Evolutionary conservation across 176 grass and related monocot genomes (phyloP).

Genomic region (Olyra latifolia): DNA sequence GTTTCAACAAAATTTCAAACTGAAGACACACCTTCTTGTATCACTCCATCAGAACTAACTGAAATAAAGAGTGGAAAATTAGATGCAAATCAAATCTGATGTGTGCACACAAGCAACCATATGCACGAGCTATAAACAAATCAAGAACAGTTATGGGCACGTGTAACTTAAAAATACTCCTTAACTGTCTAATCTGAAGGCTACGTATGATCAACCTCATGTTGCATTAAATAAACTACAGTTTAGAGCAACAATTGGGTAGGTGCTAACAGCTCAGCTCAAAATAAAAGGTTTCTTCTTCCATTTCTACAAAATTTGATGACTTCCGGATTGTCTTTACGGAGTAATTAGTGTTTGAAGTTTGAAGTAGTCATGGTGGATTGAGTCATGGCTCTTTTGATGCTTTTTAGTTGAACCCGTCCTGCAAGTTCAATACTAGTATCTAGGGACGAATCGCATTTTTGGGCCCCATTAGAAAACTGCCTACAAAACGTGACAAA

Average conservation of each 20-base stretch:
- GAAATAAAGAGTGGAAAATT: neutral
- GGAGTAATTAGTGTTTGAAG: neutral
- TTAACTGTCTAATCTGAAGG: neutral
- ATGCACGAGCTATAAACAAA: conserved; percentile 12
- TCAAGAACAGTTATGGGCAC: neutral
- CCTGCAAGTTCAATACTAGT: neutral
- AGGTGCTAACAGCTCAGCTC: neutral
- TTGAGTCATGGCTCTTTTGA: neutral
- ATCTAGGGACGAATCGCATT: neutral
- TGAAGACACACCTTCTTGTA: neutral
- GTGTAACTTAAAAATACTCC: neutral
- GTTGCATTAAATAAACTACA: neutral
- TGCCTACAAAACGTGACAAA: neutral
- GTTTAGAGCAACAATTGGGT: neutral
- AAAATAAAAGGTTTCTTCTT: neutral
- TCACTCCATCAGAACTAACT: neutral
- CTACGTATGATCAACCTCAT: conserved; percentile 1
- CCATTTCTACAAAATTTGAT: neutral
- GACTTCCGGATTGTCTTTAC: neutral
- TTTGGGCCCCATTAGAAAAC: neutral
- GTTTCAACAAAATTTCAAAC: too few species aligned
- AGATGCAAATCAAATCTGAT: conserved; percentile 13
- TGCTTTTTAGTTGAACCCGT: neutral
- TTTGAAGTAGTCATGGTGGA: conserved; percentile 21
- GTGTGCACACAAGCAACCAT: neutral